phyloP scores from a whole-genome alignment of 345 rosid species.

The Lagerstroemia speciosa region DNA sequence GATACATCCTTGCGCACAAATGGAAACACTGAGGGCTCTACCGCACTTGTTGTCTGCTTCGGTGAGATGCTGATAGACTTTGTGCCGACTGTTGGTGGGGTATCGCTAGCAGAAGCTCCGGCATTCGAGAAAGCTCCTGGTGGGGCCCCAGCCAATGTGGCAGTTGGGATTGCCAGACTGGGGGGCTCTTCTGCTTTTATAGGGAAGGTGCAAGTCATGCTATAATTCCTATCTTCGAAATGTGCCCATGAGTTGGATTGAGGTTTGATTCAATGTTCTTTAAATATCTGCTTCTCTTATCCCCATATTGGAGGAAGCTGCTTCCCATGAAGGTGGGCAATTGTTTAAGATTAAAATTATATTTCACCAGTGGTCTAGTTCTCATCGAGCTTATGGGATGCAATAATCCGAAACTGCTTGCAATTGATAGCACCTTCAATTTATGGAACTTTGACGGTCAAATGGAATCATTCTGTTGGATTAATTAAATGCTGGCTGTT shows the following conservation, averaged over 20 bases:
- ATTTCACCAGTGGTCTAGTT: neutral
- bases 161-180: constrained; percentile 77
- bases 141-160: constrained; percentile 99
- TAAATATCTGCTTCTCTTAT: neutral
- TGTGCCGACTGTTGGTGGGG: constrained; percentile 79
- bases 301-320: neutral
- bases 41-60: constrained; percentile 62
- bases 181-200: constrained; percentile 95
- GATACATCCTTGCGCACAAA: constrained; percentile 19
- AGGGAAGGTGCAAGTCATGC: constrained; percentile 65
- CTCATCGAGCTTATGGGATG: neutral
- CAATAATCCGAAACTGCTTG: neutral
- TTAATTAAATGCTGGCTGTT: neutral
- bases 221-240: neutral
- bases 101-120: constrained; percentile 92
- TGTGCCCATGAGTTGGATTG: neutral
- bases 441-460: neutral
- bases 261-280: neutral
- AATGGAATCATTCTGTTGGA: neutral
- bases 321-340: neutral
- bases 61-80: constrained; percentile 98
- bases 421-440: neutral
- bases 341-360: neutral
- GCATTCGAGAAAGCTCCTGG: constrained; percentile 97
- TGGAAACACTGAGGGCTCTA: constrained; percentile 9